Percentiles rank a stretch among this genome's conserved stretches.
These are phyloP conservation scores for Scytalidium sp. DNA, from an alignment of 2,329 filamentous ascomycete genomes.

Conservation along the genomic window DNA sequence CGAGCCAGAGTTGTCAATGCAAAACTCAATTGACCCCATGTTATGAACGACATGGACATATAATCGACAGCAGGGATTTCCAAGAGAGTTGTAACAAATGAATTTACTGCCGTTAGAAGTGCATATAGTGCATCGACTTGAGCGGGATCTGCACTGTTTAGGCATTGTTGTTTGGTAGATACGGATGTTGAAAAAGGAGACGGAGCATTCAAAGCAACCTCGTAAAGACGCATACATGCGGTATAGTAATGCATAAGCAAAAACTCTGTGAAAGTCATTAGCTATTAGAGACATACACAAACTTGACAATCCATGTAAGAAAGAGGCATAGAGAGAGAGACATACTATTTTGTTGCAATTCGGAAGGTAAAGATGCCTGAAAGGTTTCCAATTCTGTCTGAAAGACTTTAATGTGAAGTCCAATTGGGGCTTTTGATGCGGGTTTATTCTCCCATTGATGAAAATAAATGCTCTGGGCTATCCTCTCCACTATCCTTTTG, in stretches of 20 bases:
- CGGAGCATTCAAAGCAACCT: constrained; percentile 3
- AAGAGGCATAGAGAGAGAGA: not conserved
- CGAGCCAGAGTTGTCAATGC: not conserved
- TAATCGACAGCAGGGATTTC: not conserved
- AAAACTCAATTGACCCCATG: not conserved
- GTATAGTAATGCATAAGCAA: constrained; percentile 7
- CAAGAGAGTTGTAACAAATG: not conserved
- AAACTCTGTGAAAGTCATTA: not conserved
- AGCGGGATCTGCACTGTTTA: too few relatives aligned
- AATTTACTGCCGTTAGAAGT: not conserved
- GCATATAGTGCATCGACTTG: not conserved
- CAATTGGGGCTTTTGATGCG: not conserved
- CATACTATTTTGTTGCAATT: not conserved
- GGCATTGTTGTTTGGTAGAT: not conserved
- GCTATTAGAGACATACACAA: not conserved
- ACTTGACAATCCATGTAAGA: not conserved
- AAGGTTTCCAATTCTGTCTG: not conserved
- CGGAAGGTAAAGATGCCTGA: not conserved
- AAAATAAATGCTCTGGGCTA: not conserved
- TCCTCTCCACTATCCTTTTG: not conserved
- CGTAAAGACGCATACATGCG: constrained; percentile 1
- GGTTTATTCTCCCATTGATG: not conserved
- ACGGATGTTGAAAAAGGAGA: too few relatives aligned
- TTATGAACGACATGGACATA: not conserved
- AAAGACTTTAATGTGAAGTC: not conserved